Base-by-base conservation (phyloP, 352 stramenopile species). In the Phytophthora rubi region DNA sequence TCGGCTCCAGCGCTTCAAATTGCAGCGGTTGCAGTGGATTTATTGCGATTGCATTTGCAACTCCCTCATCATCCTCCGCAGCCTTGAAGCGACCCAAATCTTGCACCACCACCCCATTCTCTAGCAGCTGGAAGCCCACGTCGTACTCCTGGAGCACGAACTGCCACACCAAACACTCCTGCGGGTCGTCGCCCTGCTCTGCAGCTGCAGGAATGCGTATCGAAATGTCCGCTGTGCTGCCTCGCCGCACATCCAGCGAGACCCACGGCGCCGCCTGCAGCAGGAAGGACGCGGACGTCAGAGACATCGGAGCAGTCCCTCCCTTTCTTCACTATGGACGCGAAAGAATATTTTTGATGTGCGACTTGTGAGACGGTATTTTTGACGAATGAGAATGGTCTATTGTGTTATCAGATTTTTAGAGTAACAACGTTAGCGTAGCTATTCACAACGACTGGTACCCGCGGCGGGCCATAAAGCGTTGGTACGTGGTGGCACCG, bases 61-160 rank as follows among this genome's bases (percentile, higher is more conserved):
- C 48, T 2, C 0, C 23, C 1, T 52, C 37, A 0, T 2, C 18
- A 1, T 74, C 59, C 5, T 70, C 61, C 6, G 23, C 26, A 6
- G 82, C 80, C 16, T 71, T 77, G 32, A 82, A 86, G 6, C 85
- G 80, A 57, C 70, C 68, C 12, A 72, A 58, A 42, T 84, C 75
- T 6, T 80, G 64, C 23, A 82, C 21, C 0, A 81, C 53, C 1
- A 15, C 51, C 13, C 67, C 80, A 55, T 90, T 83, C 33, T 83
- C 66, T 18, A 90, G 66, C 48, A 92, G 26, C 65, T 88, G 81
- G 56, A 92, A 91, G 56, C 76, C 81, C 23, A 91, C 68, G 51
- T 92, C 85, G 55, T 72, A 84, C 58, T 89, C 80, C 15, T 89
- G 73, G 2, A 92, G 67, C 55, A 64, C 61, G 53, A 92, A 91